phyloP scores from a whole-genome alignment of 306 rosid genomes.

The Medicago lupulina region DNA sequence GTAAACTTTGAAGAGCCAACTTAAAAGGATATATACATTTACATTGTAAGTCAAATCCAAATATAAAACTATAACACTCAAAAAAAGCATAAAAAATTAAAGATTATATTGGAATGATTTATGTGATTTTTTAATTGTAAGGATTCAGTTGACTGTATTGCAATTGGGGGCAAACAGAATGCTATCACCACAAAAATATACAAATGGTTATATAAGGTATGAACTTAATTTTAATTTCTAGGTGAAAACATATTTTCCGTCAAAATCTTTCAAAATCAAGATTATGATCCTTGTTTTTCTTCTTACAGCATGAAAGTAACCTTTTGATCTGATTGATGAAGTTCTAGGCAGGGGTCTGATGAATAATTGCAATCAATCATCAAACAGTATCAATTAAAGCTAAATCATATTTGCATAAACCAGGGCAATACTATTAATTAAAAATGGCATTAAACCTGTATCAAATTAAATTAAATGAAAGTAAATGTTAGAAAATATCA shows the following conservation, averaged over 20 bases:
- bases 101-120: neutral
- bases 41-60: neutral
- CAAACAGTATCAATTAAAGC: neutral
- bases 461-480: slow-evolving; percentile 22
- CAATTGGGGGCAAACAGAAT: neutral
- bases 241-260: neutral
- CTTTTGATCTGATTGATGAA: slow-evolving; percentile 11
- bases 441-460: slow-evolving; percentile 11
- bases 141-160: neutral
- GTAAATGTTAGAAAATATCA: neutral
- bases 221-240: neutral
- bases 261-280: neutral
- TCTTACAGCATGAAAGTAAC: neutral
- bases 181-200: neutral
- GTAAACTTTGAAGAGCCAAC: slow-evolving; percentile 9
- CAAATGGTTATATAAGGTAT: neutral
- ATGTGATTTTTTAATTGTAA: neutral
- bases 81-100: neutral
- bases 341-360: slow-evolving; percentile 15
- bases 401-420: slow-evolving; percentile 18
- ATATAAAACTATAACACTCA: neutral
- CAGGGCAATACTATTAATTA: neutral
- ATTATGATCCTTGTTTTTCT: neutral
- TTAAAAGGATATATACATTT: neutral
- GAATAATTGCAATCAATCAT: neutral